A percentile compares a stretch with the other conserved stretches of the same genome.
Conservation (phyloP, 768 basidiomycete species). For the Termitomyces sp. region DNA sequence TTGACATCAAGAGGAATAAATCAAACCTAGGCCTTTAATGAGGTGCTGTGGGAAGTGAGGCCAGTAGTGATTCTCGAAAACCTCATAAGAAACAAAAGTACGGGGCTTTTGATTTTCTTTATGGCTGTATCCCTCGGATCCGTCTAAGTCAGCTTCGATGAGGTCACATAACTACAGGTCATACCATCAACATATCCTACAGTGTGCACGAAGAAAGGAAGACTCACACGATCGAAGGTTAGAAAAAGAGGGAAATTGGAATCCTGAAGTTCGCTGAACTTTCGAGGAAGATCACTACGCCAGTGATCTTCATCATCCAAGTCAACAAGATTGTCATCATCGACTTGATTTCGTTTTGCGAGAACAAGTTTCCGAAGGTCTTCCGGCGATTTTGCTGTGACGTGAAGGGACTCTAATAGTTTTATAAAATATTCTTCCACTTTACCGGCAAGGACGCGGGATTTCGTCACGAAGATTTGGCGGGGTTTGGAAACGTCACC, state of each 20-base stretch:
- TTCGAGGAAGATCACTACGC: constrained; percentile 40
- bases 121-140: not conserved
- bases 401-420: constrained; percentile 37
- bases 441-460: constrained; percentile 56
- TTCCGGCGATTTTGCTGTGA: constrained; percentile 27
- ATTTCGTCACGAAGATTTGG: constrained; percentile 72
- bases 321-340: constrained; percentile 26
- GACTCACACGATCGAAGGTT: constrained; percentile 54
- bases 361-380: constrained; percentile 30
- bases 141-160: constrained; percentile 40
- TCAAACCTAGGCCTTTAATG: constrained; percentile 47
- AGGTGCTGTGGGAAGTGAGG: constrained; percentile 45
- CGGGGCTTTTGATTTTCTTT: constrained; percentile 4
- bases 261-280: constrained; percentile 51
- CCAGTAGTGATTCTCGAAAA: constrained; percentile 54
- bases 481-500: constrained; percentile 40
- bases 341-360: constrained; percentile 5
- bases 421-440: constrained; percentile 64
- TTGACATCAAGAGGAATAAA: too few species aligned
- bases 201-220: not conserved
- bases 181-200: not conserved
- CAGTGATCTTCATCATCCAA: constrained; percentile 36
- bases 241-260: constrained; percentile 66
- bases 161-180: constrained; percentile 37
- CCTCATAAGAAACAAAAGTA: constrained; percentile 35